These are phyloP conservation scores for Terfezia boudieri DNA, from an alignment of 495 filamentous ascomycete species.

Conservation along the genomic window DNA sequence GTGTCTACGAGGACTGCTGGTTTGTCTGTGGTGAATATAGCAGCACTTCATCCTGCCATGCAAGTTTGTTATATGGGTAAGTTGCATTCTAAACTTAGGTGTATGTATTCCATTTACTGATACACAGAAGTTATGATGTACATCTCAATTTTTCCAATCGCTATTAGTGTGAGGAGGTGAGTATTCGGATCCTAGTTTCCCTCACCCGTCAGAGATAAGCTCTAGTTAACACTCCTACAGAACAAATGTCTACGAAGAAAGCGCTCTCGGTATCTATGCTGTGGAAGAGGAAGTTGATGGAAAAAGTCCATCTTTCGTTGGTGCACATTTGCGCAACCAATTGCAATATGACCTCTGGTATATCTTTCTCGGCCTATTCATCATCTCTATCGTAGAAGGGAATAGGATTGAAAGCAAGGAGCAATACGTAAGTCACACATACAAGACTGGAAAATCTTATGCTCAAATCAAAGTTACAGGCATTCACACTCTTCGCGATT, in stretches of 20 bases:
- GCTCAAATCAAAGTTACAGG: conserved; percentile 4
- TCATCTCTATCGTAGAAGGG: conserved; percentile 34
- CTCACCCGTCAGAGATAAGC: conserved; percentile 20
- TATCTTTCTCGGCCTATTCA: conserved; percentile 38
- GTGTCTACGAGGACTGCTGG: conserved; percentile 37
- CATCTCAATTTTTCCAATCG: conserved; percentile 41
- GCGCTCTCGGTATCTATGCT: conserved; percentile 42
- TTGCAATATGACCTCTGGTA: conserved; percentile 44
- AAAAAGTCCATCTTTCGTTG: conserved; percentile 26
- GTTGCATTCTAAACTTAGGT: conserved; percentile 18
- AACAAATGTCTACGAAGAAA: conserved; percentile 62
- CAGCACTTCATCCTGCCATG: conserved; percentile 34
- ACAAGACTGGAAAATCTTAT: conserved; percentile 2
- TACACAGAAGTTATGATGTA: conserved; percentile 40
- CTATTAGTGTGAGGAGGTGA: conserved; percentile 26
- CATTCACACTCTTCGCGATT: conserved; percentile 27
- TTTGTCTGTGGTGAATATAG: conserved; percentile 32
- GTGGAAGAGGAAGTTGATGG: conserved; percentile 20
- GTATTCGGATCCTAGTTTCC: conserved; percentile 5
- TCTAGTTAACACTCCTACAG: conserved; percentile 17
- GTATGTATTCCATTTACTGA: not conserved
- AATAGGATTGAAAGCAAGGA: conserved; percentile 25
- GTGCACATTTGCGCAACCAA: conserved; percentile 36
- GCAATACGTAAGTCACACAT: conserved; percentile 14
- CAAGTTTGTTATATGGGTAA: conserved; percentile 30